Evolutionary conservation across 176 grass and related monocot species (phyloP).

Genomic region (Avena atlantica): DNA sequence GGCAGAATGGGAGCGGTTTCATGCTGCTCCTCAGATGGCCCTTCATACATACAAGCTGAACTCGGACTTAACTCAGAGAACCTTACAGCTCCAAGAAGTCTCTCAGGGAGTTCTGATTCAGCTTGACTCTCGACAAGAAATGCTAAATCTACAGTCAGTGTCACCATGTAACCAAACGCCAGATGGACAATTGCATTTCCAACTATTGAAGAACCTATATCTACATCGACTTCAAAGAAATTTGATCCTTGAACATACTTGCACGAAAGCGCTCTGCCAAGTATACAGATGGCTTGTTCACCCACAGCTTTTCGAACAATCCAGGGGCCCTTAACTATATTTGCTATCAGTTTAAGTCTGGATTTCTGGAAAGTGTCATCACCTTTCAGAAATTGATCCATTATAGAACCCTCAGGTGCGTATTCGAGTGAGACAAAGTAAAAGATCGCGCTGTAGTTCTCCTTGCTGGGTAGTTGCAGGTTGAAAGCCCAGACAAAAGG

Average conservation of each 20-base stretch:
- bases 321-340: slow-evolving; percentile 86
- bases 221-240: slow-evolving; percentile 93
- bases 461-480: slow-evolving; percentile 86
- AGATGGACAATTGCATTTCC: slow-evolving; percentile 97
- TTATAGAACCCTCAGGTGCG: slow-evolving; percentile 60
- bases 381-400: slow-evolving; percentile 92
- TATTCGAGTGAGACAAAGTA: slow-evolving; percentile 78
- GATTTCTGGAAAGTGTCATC: slow-evolving; percentile 88
- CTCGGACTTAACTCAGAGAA: slow-evolving; percentile 78
- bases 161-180: slow-evolving; percentile 85
- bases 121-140: slow-evolving; percentile 89
- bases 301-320: slow-evolving; percentile 94
- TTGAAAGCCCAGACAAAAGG: slow-evolving; percentile 98
- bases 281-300: slow-evolving; percentile 93
- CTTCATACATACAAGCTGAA: slow-evolving; percentile 69
- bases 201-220: slow-evolving; percentile 92
- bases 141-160: slow-evolving; percentile 83
- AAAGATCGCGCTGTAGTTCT: slow-evolving; percentile 76
- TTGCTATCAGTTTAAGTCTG: slow-evolving; percentile 93
- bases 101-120: slow-evolving; percentile 91
- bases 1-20: slow-evolving; percentile 47
- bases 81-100: slow-evolving; percentile 81
- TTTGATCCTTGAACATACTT: slow-evolving; percentile 74
- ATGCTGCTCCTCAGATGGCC: slow-evolving; percentile 54
- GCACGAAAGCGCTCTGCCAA: slow-evolving; percentile 82